Evolutionary conservation across 1,139 yeast species (phyloP).

Genomic region (Geotrichum phurueaensis): DNA sequence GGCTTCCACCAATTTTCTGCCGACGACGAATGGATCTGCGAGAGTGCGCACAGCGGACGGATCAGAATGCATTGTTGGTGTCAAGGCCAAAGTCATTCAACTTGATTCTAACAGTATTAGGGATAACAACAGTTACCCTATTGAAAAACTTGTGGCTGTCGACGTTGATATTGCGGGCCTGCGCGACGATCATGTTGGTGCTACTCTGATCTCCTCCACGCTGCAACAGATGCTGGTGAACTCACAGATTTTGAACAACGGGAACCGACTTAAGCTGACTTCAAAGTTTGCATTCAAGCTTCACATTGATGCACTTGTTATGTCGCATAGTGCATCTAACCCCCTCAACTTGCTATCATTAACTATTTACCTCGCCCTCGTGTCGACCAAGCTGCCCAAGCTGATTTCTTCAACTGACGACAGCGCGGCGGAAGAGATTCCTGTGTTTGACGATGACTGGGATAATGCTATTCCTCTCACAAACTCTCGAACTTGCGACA

Average conservation of each 20-base stretch:
- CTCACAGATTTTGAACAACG: constrained; percentile 38
- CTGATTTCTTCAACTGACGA: constrained; percentile 58
- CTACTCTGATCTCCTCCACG: constrained; percentile 42
- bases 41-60: constrained; percentile 83
- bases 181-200: constrained; percentile 33
- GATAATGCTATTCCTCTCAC: constrained; percentile 49
- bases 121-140: constrained; percentile 19
- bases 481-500: constrained; percentile 25
- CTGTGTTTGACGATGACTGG: constrained; percentile 89
- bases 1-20: constrained; percentile 72
- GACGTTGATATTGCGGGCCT: constrained; percentile 57
- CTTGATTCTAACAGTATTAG: constrained; percentile 11
- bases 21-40: constrained; percentile 88
- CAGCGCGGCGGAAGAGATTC: constrained; percentile 64
- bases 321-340: constrained; percentile 54
- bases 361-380: constrained; percentile 73
- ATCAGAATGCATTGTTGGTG: constrained; percentile 84
- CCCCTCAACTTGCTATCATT: constrained; percentile 76
- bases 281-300: constrained; percentile 69
- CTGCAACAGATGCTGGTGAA: constrained; percentile 31
- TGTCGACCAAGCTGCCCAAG: constrained; percentile 70
- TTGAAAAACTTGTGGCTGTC: constrained; percentile 51
- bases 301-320: constrained; percentile 69
- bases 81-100: constrained; percentile 76
- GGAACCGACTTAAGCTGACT: constrained; percentile 53